Evolutionary conservation across 371 early-diverging fungal species (phyloP).

Genomic region (Quaeritorhiza haematococci): DNA sequence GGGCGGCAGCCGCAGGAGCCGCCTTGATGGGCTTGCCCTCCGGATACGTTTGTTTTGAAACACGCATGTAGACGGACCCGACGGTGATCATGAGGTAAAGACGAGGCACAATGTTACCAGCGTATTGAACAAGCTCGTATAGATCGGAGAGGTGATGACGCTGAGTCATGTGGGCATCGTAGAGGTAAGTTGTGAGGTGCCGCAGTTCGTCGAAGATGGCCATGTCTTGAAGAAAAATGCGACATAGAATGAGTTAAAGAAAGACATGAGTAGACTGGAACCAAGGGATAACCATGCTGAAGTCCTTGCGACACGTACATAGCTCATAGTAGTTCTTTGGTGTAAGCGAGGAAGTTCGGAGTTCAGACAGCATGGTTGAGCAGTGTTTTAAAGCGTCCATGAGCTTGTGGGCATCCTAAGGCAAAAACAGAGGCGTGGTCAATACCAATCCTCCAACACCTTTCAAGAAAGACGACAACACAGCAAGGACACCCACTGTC

Average conservation of each 20-base stretch:
- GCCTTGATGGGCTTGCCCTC: conserved; percentile 29
- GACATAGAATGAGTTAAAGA: no score
- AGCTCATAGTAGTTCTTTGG: conserved; percentile 97
- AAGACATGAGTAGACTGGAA: background rate
- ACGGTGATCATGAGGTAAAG: conserved; percentile 96
- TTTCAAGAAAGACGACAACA: background rate
- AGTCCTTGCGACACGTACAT: conserved; percentile 52
- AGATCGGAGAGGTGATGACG: conserved; percentile 89
- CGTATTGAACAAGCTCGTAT: conserved; percentile 95
- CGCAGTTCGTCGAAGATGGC: conserved; percentile 92
- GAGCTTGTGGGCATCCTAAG: conserved; percentile 76
- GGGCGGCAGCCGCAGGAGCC: background rate
- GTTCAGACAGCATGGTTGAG: conserved; percentile 91
- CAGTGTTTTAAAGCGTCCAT: conserved; percentile 95
- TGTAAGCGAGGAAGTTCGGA: conserved; percentile 85
- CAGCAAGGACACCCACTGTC: background rate
- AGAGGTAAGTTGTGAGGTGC: conserved; percentile 77
- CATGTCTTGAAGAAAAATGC: no score
- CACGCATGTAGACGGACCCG: conserved; percentile 87
- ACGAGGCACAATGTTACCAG: conserved; percentile 93
- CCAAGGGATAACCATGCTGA: background rate
- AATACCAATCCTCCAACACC: no score
- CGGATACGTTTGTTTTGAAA: conserved; percentile 25
- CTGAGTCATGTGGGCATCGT: conserved; percentile 75
- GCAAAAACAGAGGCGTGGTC: no score